These are phyloP conservation scores for Pyracantha coccinea DNA, from an alignment of 331 rosid genomes.

Conservation along the genomic window DNA sequence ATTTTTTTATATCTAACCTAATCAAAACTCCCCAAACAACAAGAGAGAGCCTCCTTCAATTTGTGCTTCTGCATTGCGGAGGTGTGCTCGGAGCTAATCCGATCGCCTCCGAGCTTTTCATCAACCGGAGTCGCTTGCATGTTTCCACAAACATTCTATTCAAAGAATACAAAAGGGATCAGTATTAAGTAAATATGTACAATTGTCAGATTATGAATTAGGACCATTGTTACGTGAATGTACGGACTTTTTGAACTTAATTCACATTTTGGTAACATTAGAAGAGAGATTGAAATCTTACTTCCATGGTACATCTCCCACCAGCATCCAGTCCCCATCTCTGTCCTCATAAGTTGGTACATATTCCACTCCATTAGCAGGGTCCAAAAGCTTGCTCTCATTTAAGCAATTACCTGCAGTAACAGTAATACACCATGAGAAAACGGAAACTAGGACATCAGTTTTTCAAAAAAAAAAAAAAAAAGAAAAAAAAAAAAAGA, in stretches of 20 bases:
- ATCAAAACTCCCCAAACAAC: conserved; percentile 1
- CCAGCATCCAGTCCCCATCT: conserved; percentile 88
- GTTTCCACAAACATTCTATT: conserved; percentile 69
- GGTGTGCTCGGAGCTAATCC: conserved; percentile 37
- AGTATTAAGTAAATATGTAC: not conserved
- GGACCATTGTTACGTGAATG: not conserved
- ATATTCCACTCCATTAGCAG: conserved; percentile 49
- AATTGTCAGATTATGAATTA: not conserved
- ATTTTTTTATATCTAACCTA: not conserved
- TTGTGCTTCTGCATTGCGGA: conserved; percentile 23
- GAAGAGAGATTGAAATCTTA: conserved; percentile 15
- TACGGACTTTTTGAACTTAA: not conserved
- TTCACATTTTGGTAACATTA: not conserved
- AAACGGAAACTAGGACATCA: not conserved
- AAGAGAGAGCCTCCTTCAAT: conserved; percentile 5
- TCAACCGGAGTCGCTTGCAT: conserved; percentile 59
- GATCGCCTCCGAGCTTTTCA: conserved; percentile 53
- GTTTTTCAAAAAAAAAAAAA: too few species aligned
- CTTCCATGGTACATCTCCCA: conserved; percentile 94
- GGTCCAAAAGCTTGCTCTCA: conserved; percentile 42
- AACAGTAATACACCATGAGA: not conserved
- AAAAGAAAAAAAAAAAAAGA: too few species aligned
- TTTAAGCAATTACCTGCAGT: conserved; percentile 40
- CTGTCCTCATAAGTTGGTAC: conserved; percentile 68
- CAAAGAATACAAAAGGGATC: not conserved